Base-by-base conservation (phyloP, 345 rosid species). In the Ricinus communis region DNA sequence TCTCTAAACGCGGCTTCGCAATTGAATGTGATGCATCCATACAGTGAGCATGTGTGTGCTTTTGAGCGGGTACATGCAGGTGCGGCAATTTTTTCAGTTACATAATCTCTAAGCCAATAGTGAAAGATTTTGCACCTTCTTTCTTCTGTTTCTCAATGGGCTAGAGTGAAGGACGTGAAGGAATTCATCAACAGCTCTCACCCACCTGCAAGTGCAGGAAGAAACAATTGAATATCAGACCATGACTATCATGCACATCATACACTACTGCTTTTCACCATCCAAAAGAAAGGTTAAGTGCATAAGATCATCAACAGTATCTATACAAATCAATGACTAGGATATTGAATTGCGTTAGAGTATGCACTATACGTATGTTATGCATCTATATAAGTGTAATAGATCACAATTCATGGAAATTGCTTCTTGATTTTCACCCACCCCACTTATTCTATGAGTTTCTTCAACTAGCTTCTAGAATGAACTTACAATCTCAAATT, bases 171-270 rank as follows among this genome's bases (percentile, higher is more conserved):
- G 45, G 52, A 64, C 75, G 18, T 52, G 56, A 33, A 79, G 47
- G 68, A 79, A 82, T 58, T 74, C 85, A 57, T 65, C 57, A 33
- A 79, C 79, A 38, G 83, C 85, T 65, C 85, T 76, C 59, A 79
- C 83, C 81, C 86, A 82, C 86, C 83, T 79, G 81, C 74, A 79
- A 68, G 16, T 19, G 33, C 49, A 62, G 0, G 53, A 54, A 55
- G n/a, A 72, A 54, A 33, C 22, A 43, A 24, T n/a, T 6, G 46
- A 47, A 18, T 22, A 27, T 4, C 46, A 16, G 4, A 33, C 38
- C 6, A 6, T 33, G 38, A 33, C 38, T 2, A 6, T 33, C 38
- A 33, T 33, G 38, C 38, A 31, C 13, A 3, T 25, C 47, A 43
- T 11, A 41, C 51, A 33, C 4, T 58, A 22, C 47, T 45, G 67